Base-by-base conservation (phyloP, 2,329 filamentous ascomycete species). In the Colletotrichum musicola region DNA sequence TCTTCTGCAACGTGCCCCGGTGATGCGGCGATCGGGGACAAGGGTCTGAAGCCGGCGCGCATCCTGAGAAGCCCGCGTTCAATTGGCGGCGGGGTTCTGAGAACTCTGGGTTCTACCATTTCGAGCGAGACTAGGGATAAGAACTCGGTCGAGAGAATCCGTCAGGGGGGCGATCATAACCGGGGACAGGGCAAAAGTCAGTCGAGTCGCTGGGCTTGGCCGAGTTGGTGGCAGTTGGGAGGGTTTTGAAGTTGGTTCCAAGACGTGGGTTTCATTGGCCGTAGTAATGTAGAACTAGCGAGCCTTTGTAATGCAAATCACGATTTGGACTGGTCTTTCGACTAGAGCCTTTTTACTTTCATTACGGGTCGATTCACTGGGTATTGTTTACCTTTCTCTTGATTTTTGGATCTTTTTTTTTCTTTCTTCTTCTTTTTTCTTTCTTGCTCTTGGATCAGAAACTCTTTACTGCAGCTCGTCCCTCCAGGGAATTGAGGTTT, bases 401-500 rank as follows among this genome's bases (percentile, higher is more conserved):
- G 40, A 40, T 42, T 62, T 44, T 42, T 64, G 65, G 38, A 18
- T 55, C 60, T 53, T 22, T 47, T 46, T 61, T 46, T 61, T 30
- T 62, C 59, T 27, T 51, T 12, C 10, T 13, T 27, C n/a, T 16
- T 64, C 47, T 63, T 13, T 27, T 13, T 16, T 64, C 47, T 63
- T 51, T 18, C 16, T 61, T 54, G 58, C 54, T 44, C 57, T 30
- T 40, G 1, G 3, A 18, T 71, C 18, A 40, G 20, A 44, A 13
- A 22, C 13, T n/a, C 10, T 35, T 16, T 61, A 69, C 53, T 56
- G 47, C 44, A 83, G 72, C 73, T 83, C 81, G 63, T 83, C 77
- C 71, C 77, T 81, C 81, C 81, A 83, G 1, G 81, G 81, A 68
- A 83, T 83, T 46, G 81, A 83, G 50, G 77, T 73, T 61, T 83